Conservation (phyloP, 2,329 filamentous ascomycete genomes). For the Zymoseptoria brevis region DNA sequence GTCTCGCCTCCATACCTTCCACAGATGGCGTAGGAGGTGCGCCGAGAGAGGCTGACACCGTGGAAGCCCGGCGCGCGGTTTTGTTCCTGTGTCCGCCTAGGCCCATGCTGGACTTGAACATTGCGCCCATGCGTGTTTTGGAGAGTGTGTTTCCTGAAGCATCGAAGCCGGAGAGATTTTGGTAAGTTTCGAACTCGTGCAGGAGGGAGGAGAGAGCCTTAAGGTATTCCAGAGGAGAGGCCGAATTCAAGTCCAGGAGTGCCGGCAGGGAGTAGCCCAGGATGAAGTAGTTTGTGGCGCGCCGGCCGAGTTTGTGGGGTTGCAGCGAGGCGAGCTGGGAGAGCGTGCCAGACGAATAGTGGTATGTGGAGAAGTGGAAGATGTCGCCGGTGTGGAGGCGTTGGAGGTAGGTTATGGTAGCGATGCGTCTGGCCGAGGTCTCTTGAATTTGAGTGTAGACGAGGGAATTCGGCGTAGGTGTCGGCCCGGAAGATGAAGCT, state of each 20-base stretch:
- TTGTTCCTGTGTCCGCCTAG: slow-evolving; percentile 27
- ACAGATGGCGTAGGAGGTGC: not conserved
- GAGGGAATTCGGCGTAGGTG: slow-evolving; percentile 35
- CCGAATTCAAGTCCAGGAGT: slow-evolving; percentile 78
- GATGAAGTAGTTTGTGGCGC: slow-evolving; percentile 87
- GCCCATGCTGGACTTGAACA: slow-evolving; percentile 43
- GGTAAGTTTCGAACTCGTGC: slow-evolving; percentile 87
- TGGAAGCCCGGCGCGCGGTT: slow-evolving; percentile 44
- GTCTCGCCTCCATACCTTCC: slow-evolving; percentile 9
- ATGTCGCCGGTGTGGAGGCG: slow-evolving; percentile 90
- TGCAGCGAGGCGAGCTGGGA: slow-evolving; percentile 79
- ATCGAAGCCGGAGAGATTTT: slow-evolving; percentile 69
- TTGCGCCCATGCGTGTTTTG: slow-evolving; percentile 59
- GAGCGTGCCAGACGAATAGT: slow-evolving; percentile 78
- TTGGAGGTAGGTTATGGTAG: slow-evolving; percentile 83
- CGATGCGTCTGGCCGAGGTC: slow-evolving; percentile 82
- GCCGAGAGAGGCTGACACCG: slow-evolving; percentile 42
- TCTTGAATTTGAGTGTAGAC: slow-evolving; percentile 69
- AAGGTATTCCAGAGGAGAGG: slow-evolving; percentile 75
- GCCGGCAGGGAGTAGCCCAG: slow-evolving; percentile 86
- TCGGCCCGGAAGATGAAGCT: slow-evolving; percentile 6
- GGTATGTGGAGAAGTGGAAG: slow-evolving; percentile 97
- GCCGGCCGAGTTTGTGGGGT: slow-evolving; percentile 71
- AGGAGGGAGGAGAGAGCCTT: slow-evolving; percentile 78
- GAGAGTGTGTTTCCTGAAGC: slow-evolving; percentile 60